A percentile compares a stretch with the other conserved stretches of the same genome.
phyloP scores from a whole-genome alignment of 345 rosid genomes.

The Populus euphratica region DNA sequence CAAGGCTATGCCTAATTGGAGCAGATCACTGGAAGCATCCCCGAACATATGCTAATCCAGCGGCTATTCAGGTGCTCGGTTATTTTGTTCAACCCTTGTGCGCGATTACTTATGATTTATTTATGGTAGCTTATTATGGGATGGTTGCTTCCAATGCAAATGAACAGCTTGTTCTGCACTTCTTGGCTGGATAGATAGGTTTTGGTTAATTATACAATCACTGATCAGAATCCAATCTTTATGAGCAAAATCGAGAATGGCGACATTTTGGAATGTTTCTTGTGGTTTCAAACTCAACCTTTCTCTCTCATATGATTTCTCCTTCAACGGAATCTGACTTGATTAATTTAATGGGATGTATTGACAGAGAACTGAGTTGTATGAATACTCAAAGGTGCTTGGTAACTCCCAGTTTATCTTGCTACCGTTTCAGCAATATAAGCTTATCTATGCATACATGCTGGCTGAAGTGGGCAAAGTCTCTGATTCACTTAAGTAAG shows the following conservation, averaged over 20 bases:
- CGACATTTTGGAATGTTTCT: background rate
- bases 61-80: slow-evolving; percentile 68
- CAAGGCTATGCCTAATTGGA: slow-evolving; percentile 76
- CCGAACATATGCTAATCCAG: slow-evolving; percentile 74
- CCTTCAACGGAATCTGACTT: slow-evolving; percentile 1
- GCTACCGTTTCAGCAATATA: slow-evolving; percentile 92
- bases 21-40: slow-evolving; percentile 85
- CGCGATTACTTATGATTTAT: background rate
- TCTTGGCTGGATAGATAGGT: background rate
- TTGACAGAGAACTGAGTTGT: slow-evolving; percentile 94
- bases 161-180: background rate
- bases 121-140: background rate
- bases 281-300: background rate
- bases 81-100: background rate
- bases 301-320: background rate
- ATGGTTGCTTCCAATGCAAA: slow-evolving; percentile 2
- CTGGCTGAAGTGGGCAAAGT: slow-evolving; percentile 93
- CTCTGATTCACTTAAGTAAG: slow-evolving; percentile 92
- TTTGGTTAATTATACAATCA: background rate
- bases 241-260: background rate
- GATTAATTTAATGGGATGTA: slow-evolving; percentile 22
- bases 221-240: background rate
- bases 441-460: slow-evolving; percentile 94
- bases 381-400: slow-evolving; percentile 88
- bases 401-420: slow-evolving; percentile 93